Evolutionary conservation across 1,284 basidiomycete species (phyloP), one percentile per base, ranked within the genome.

Genomic region (Takashimella koratensis): DNA sequence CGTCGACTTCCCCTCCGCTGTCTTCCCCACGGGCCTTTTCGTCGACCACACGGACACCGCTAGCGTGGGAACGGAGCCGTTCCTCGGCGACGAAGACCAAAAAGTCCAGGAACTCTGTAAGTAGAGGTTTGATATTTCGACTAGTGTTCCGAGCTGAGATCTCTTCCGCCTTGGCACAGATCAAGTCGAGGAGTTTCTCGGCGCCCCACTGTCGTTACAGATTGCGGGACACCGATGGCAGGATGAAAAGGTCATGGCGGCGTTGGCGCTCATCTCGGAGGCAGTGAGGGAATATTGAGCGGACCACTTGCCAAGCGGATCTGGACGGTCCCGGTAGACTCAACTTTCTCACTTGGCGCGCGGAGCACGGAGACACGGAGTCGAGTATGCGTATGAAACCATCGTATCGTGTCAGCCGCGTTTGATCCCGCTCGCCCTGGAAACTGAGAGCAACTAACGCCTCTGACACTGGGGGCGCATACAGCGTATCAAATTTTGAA

Each of bases 1-100:
- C 6, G 77, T 88, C 26, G 88, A 90, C 68, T 87, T 83, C 62
- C 79, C 86, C 0, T 79, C 81, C 2, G 77, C 83, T 13, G 76
- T 82, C 4, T 80, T 91, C 59, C 89, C 89, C 0, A 84, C 85
- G 1, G 81, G 83, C 0, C 58, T 63, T 49, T 78, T 21, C 25
- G 63, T 59, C 41, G 51, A 51, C 43, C 46, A 52, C 10, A 48
- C 43, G 16, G 53, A 60, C 40, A 24, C 36, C 2, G 50, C 27
- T 2, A 44, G n/a, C n/a, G n/a, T 46, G 13, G 45, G 42, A 10
- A n/a, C 20, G 22, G 55, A 53, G 43, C 10, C 8, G 23, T 86
- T 85, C 67, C 70, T 81, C 24, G 76, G 72, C 25, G 65, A 74
- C 0, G 51, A 64, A 3, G 85, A 87, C 66, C 73, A 78, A 64